A percentile compares a stretch with the other conserved stretches of the same genome.
phyloP scores from a whole-genome alignment of 148 eudicot species.

The Chenopodium suecicum region DNA sequence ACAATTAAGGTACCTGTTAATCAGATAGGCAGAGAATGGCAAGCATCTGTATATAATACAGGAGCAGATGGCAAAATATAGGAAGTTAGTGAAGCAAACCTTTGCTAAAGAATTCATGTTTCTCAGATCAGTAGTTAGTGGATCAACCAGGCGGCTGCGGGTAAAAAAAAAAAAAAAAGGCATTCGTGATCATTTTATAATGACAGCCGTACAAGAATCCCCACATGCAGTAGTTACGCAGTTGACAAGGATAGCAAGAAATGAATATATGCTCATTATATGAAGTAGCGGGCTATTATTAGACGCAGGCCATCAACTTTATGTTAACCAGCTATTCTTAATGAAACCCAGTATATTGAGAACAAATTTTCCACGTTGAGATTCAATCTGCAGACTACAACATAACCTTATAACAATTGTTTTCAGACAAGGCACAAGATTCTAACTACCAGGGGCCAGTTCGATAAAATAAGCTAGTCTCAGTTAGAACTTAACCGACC shows the following conservation, averaged over 20 bases:
- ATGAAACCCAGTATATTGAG: not conserved
- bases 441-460: not conserved
- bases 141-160: slow-evolving; percentile 88
- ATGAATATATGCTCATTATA: not conserved
- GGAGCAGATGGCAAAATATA: slow-evolving; percentile 3
- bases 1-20: not conserved
- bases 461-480: not conserved
- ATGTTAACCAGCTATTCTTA: not conserved
- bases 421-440: no score
- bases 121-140: slow-evolving; percentile 79
- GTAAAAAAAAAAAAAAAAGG: slow-evolving; percentile 4
- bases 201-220: slow-evolving; percentile 7
- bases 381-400: not conserved
- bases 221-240: not conserved
- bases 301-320: not conserved
- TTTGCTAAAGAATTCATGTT: slow-evolving; percentile 91
- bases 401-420: not conserved
- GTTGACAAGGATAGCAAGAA: not conserved
- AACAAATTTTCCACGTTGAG: not conserved
- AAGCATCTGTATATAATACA: not conserved
- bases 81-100: slow-evolving; percentile 40
- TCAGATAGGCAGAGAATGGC: not conserved
- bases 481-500: not conserved
- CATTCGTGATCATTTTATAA: slow-evolving; percentile 4
- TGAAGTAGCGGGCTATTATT: not conserved